Percentiles rank a stretch among this genome's conserved stretches.
Conservation (phyloP, 495 filamentous ascomycete species). For the Jackrogersella multiformis region DNA sequence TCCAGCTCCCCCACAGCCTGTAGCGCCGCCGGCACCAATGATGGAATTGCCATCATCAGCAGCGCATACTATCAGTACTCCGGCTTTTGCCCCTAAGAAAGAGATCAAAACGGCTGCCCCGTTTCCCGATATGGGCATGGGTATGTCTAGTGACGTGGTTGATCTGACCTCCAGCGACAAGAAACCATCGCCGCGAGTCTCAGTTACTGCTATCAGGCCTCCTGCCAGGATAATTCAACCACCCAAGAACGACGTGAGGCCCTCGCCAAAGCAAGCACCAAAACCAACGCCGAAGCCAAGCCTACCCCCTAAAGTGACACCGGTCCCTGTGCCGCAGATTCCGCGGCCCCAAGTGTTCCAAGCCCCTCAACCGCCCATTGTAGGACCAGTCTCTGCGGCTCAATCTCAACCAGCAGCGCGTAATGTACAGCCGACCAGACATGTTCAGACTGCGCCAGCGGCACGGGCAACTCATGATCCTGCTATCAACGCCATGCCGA, state of each 20-base stretch:
- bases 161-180: slow-evolving; percentile 42
- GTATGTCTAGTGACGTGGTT: slow-evolving; percentile 40
- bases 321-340: slow-evolving; percentile 47
- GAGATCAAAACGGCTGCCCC: slow-evolving; percentile 55
- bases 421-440: slow-evolving; percentile 19
- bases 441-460: slow-evolving; percentile 21
- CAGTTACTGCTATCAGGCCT: slow-evolving; percentile 29
- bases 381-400: slow-evolving; percentile 22
- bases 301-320: slow-evolving; percentile 49
- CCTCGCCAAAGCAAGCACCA: slow-evolving; percentile 39
- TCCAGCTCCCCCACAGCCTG: slow-evolving; percentile 33
- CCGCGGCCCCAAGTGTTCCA: slow-evolving; percentile 45
- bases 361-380: slow-evolving; percentile 21
- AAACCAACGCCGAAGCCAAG: slow-evolving; percentile 40
- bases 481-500: slow-evolving; percentile 24
- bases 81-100: slow-evolving; percentile 40
- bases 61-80: slow-evolving; percentile 22
- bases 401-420: slow-evolving; percentile 28
- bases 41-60: slow-evolving; percentile 47
- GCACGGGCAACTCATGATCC: slow-evolving; percentile 29
- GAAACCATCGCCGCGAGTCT: slow-evolving; percentile 40
- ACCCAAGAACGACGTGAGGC: slow-evolving; percentile 32
- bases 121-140: slow-evolving; percentile 59
- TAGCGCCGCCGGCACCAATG: slow-evolving; percentile 54
- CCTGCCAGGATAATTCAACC: slow-evolving; percentile 16